phyloP scores from a whole-genome alignment of 164 flowering plant species.

The Macadamia integrifolia region DNA sequence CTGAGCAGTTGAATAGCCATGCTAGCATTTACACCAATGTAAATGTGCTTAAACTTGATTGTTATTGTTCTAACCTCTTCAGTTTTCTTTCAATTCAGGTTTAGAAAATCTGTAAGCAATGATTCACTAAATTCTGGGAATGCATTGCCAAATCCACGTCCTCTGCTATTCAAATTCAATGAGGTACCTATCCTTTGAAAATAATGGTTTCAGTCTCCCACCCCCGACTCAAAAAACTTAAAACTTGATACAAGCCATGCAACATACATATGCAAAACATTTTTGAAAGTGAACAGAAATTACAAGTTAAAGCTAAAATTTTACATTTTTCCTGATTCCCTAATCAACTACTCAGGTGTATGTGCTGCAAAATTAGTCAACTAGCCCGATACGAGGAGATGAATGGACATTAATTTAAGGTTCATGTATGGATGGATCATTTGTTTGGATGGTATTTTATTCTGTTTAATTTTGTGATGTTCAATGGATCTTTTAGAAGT shows the following conservation, averaged over 20 bases:
- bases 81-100: conserved; percentile 40
- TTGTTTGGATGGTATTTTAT: too few species aligned
- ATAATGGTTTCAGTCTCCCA: not conserved
- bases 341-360: too few species aligned
- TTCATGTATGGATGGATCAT: too few species aligned
- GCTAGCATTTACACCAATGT: not conserved
- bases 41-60: not conserved
- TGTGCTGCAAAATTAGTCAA: too few species aligned
- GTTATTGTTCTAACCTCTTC: not conserved
- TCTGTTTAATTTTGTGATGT: too few species aligned
- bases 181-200: conserved; percentile 43
- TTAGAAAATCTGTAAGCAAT: conserved; percentile 44
- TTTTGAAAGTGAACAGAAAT: too few species aligned
- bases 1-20: not conserved
- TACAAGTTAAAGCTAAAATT: too few species aligned
- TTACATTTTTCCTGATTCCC: too few species aligned
- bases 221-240: too few species aligned
- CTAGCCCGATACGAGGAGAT: too few species aligned
- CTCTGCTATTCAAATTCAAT: conserved; percentile 77
- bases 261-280: not conserved
- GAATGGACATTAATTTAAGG: too few species aligned
- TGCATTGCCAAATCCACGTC: conserved; percentile 35
- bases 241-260: not conserved
- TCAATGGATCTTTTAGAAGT: too few species aligned
- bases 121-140: conserved; percentile 30